Evolutionary conservation across 208 protist species (phyloP), one percentile per base, ranked within the genome.

Genomic region (Leptomonas pyrrhocoris): DNA sequence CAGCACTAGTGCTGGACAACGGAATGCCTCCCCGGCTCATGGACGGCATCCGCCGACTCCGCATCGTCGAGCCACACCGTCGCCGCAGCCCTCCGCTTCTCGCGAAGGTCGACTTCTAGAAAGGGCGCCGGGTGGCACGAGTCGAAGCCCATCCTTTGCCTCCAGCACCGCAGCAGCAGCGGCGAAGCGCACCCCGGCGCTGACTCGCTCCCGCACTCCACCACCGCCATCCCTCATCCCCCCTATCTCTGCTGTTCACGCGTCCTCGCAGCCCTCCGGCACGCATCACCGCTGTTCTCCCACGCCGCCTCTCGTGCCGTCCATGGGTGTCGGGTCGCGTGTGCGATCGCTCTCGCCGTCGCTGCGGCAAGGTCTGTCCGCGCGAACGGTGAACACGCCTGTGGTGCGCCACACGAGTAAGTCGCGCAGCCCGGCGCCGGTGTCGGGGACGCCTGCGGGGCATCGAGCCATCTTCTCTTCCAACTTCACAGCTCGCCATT

Each of bases 91-190:
- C 49, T 38, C 34, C 9, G 7, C 34, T 9, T 38, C 49, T 54
- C 49, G 51, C 51, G 36, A 15, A 18, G 25, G 49, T n/a, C n/a
- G n/a, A n/a, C n/a, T n/a, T n/a, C n/a, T n/a, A n/a, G n/a, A n/a
- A n/a, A n/a, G n/a, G 13, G 18, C 7, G 7, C 49, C 13, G 7
- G 8, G 25, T 5, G 21, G 28, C 19, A 0, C 8, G 43, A 67
- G 61, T 31, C 61, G 31, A 28, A 67, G 61, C 23, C 61, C 61
- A 2, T 67, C 61, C 1, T 57, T 36, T 12, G 8, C 48, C 2
- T 28, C 61, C 8, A 25, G 2, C 21, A 48, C 48, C 21, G 48
- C 49, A 23, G 23, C 48, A 9, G 48, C 61, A 48, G 31, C 46
- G n/a, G 30, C 43, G 11, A n/a, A 51, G 46, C 27, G 31, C 58